Evolutionary conservation across 169 alveolate species (phyloP).

Genomic region (Cytauxzoon felis): DNA sequence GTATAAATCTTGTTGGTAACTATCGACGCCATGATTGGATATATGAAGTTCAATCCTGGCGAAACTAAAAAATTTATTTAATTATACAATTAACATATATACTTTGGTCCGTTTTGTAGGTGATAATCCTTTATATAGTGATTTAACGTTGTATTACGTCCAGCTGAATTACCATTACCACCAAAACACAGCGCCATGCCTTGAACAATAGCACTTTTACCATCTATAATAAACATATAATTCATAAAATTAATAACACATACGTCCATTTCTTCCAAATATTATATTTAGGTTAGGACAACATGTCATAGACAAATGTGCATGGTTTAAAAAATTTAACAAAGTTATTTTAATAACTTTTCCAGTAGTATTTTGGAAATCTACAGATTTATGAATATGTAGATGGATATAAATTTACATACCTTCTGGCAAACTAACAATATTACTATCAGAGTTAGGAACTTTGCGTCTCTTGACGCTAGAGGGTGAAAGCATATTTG

Average conservation of each 20-base stretch:
- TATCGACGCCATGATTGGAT: conserved; percentile 39
- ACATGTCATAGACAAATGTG: conserved; percentile 64
- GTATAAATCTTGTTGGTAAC: conserved; percentile 29
- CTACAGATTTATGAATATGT: conserved; percentile 5
- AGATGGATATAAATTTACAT: neutral
- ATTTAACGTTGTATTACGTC: conserved; percentile 63
- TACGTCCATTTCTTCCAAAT: conserved; percentile 76
- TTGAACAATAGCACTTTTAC: conserved; percentile 78
- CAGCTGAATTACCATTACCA: conserved; percentile 71
- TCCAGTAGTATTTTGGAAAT: conserved; percentile 64
- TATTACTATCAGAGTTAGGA: neutral
- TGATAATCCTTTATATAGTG: conserved; percentile 75
- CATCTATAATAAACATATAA: conserved; percentile 18
- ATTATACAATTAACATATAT: conserved; percentile 11
- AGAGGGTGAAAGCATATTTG: conserved; percentile 1
- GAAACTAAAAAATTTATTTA: conserved; percentile 14
- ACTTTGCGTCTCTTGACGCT: conserved; percentile 2
- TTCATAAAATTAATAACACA: neutral
- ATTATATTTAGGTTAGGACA: conserved; percentile 69
- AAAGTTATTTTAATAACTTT: conserved; percentile 65
- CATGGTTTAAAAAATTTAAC: conserved; percentile 73
- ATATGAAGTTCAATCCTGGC: conserved; percentile 39
- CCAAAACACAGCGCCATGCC: conserved; percentile 77
- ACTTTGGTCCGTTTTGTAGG: conserved; percentile 67
- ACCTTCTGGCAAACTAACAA: neutral